These are phyloP conservation scores for Phytophthora hibernalis DNA, from an alignment of 352 stramenopile genomes.

Conservation along the genomic window DNA sequence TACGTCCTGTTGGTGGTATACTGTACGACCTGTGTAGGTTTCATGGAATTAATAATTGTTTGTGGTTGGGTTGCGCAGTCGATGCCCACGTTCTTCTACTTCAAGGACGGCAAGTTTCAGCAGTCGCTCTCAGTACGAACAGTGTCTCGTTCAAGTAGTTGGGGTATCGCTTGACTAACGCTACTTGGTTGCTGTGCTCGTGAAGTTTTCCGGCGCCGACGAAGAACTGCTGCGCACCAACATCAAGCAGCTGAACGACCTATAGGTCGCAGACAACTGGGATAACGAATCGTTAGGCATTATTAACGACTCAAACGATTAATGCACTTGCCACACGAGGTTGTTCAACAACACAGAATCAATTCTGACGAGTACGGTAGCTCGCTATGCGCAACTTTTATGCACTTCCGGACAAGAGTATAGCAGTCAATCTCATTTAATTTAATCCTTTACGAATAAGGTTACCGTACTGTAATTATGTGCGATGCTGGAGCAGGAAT, in stretches of 20 bases:
- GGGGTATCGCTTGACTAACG: constrained; percentile 13
- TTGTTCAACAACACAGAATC: too few species aligned
- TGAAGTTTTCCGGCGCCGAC: constrained; percentile 86
- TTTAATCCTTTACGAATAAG: too few species aligned
- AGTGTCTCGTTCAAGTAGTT: neutral
- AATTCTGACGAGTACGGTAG: too few species aligned
- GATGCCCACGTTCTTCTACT: constrained; percentile 91
- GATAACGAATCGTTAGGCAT: too few species aligned
- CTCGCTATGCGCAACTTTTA: too few species aligned
- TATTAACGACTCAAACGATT: too few species aligned
- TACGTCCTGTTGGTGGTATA: constrained; percentile 39
- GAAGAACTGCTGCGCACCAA: constrained; percentile 75
- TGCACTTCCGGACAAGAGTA: too few species aligned
- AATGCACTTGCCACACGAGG: constrained; percentile 10
- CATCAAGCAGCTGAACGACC: constrained; percentile 77
- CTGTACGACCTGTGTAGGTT: neutral
- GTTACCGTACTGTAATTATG: neutral
- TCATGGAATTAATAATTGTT: constrained; percentile 4
- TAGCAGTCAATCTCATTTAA: too few species aligned
- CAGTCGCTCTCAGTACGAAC: constrained; percentile 72
- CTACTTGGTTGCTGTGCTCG: neutral
- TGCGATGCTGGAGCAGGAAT: neutral
- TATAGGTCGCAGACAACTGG: constrained; percentile 40
- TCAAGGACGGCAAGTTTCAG: constrained; percentile 81
- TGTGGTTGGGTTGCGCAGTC: constrained; percentile 49